These are phyloP conservation scores for Diplodia intermedia DNA, from an alignment of 2,329 filamentous ascomycete species.

Conservation along the genomic window DNA sequence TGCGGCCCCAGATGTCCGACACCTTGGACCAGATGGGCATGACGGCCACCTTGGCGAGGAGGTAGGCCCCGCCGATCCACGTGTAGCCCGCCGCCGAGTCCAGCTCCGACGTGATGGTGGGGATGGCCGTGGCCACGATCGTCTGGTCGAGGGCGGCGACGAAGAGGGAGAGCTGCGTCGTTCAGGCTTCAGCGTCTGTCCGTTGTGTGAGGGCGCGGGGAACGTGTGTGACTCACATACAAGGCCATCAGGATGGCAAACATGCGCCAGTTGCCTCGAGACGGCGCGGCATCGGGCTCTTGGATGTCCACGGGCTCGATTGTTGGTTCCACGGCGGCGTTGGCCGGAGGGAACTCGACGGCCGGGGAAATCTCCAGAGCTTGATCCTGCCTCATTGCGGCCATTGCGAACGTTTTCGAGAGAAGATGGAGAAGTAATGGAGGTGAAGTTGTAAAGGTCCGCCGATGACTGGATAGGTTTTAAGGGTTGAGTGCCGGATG, in stretches of 20 bases:
- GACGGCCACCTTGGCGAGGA: slow-evolving; percentile 71
- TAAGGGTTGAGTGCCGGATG: too few relatives aligned
- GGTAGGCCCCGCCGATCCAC: slow-evolving; percentile 78
- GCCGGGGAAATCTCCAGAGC: not conserved
- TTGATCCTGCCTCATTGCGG: not conserved
- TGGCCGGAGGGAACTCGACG: not conserved
- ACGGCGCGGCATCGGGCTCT: not conserved
- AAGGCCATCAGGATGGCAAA: not conserved
- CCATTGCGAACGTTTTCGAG: too few relatives aligned
- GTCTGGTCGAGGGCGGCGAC: slow-evolving; percentile 58
- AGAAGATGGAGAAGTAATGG: too few relatives aligned
- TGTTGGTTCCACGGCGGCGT: not conserved
- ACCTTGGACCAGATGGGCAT: slow-evolving; percentile 74
- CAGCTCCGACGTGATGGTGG: slow-evolving; percentile 69
- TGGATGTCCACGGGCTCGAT: not conserved
- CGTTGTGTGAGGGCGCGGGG: not conserved
- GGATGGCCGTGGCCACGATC: slow-evolving; percentile 70
- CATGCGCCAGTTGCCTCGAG: not conserved
- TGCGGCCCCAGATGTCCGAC: slow-evolving; percentile 65
- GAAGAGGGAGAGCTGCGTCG: slow-evolving; percentile 48
- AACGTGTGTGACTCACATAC: not conserved
- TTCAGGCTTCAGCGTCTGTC: too few relatives aligned
- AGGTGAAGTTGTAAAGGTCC: too few relatives aligned
- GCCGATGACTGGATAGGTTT: too few relatives aligned
- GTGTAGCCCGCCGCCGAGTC: slow-evolving; percentile 73